A percentile compares a stretch with the other conserved stretches of the same genome.
Evolutionary conservation across 2,329 filamentous ascomycete species (phyloP).

Genomic region (Drechmeria coniospora): DNA sequence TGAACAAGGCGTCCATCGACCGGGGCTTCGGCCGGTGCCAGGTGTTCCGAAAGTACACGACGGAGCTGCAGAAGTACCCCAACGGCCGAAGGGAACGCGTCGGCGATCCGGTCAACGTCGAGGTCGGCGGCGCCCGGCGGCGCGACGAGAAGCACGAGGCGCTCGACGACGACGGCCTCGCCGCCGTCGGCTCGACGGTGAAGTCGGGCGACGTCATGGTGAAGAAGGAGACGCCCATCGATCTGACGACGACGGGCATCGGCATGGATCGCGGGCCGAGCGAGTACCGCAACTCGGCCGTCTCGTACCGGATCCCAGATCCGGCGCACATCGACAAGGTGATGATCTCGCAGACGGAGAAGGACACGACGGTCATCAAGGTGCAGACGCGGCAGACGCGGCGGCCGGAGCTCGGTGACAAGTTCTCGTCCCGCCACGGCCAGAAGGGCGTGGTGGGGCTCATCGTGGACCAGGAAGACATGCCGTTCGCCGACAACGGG

Average conservation of each 20-base stretch:
- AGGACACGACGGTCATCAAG: slow-evolving; percentile 77
- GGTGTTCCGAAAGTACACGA: slow-evolving; percentile 89
- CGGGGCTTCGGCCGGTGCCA: slow-evolving; percentile 93
- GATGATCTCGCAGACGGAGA: slow-evolving; percentile 79
- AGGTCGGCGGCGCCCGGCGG: slow-evolving; percentile 41
- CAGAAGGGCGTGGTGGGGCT: slow-evolving; percentile 97
- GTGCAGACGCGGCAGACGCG: slow-evolving; percentile 93
- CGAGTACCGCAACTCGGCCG: slow-evolving; percentile 50
- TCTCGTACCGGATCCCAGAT: slow-evolving; percentile 72
- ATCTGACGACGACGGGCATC: slow-evolving; percentile 58
- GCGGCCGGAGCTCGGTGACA: slow-evolving; percentile 88
- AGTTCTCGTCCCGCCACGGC: slow-evolving; percentile 95
- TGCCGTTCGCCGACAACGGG: slow-evolving; percentile 86
- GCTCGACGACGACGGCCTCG: slow-evolving; percentile 76
- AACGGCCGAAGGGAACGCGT: slow-evolving; percentile 61
- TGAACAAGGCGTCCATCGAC: slow-evolving; percentile 93
- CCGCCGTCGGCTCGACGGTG: slow-evolving; percentile 69
- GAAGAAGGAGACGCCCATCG: slow-evolving; percentile 74
- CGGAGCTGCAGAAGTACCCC: slow-evolving; percentile 74
- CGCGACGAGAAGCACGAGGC: slow-evolving; percentile 54
- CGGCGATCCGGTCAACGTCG: slow-evolving; percentile 37
- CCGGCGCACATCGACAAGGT: slow-evolving; percentile 91
- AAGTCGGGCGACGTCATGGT: slow-evolving; percentile 72
- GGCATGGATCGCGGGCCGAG: slow-evolving; percentile 49
- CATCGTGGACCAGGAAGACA: slow-evolving; percentile 89